phyloP scores from a whole-genome alignment of 208 protist genomes.

The Hexamita inflata region DNA sequence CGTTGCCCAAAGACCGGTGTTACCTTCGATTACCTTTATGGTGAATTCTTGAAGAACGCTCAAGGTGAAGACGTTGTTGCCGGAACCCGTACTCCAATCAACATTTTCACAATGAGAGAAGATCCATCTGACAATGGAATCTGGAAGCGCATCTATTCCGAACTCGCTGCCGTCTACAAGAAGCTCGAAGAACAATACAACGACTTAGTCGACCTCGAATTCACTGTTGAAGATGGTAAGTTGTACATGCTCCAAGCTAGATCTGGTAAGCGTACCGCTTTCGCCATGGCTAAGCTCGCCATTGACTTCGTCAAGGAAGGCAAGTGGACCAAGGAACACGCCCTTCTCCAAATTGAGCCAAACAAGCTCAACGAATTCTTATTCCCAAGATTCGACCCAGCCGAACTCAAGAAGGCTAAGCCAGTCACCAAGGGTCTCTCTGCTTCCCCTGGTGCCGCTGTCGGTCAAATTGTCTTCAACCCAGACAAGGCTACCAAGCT shows the following conservation, averaged over 20 bases:
- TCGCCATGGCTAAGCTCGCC: constrained; percentile 63
- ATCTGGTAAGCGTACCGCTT: constrained; percentile 69
- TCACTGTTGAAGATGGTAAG: constrained; percentile 72
- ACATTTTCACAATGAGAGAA: constrained; percentile 56
- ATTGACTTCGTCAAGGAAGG: constrained; percentile 69
- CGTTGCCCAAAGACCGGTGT: constrained; percentile 71
- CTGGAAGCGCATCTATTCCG: constrained; percentile 61
- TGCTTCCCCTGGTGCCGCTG: constrained; percentile 67
- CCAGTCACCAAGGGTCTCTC: constrained; percentile 66
- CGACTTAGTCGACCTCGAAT: constrained; percentile 83
- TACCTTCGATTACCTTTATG: too few relatives aligned
- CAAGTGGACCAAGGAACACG: constrained; percentile 39
- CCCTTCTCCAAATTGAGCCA: constrained; percentile 35
- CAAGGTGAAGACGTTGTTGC: constrained; percentile 81
- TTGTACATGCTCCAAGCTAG: constrained; percentile 77
- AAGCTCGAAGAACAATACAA: constrained; percentile 67
- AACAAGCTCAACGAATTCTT: constrained; percentile 58
- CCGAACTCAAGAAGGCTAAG: too few relatives aligned
- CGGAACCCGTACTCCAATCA: constrained; percentile 71
- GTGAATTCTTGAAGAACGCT: constrained; percentile 75
- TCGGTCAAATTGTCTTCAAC: constrained; percentile 68
- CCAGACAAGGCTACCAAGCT: constrained; percentile 55
- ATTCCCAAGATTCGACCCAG: constrained; percentile 62
- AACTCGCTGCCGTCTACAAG: constrained; percentile 60
- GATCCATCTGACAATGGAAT: constrained; percentile 62